Evolutionary conservation across 306 rosid species (phyloP), one percentile per base, ranked within the genome.

Genomic region (Aeschynomene evenia): DNA sequence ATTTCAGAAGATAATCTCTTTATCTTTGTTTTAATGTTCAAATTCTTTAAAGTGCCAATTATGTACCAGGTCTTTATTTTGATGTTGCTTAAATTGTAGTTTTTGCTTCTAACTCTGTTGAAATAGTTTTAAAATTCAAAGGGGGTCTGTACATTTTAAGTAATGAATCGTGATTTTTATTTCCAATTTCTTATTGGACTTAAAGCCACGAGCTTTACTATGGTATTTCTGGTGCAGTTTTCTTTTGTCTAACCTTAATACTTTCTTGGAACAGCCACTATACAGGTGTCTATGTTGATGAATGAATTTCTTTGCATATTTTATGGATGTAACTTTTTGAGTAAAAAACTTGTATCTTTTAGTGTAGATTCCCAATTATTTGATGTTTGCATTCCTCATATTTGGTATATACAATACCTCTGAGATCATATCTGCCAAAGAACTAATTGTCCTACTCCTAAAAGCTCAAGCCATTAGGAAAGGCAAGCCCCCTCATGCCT

Each of bases 1-100:
- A n/a, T 94, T 80, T 94, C 96, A 6, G 97, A 91, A 67, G 99
- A 94, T 72, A n/a, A n/a, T n/a, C n/a, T n/a, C n/a, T n/a, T n/a
- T n/a, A n/a, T n/a, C n/a, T 94, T 94, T 83, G 96, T 91, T 89
- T 76, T 91, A 67, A 68, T 88, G 73, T 94, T 94, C 85, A 94
- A 87, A 63, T 94, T 87, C 83, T 91, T 94, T 84, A 85, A 91
- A 85, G 97, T 94, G 79, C 99, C 97, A 43, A 45, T 63, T 26
- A 70, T 63, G 74, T 94, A 88, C 81, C 97, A 94, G 97, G n/a
- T n/a, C n/a, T n/a, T n/a, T n/a, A n/a, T n/a, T n/a, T n/a, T n/a
- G n/a, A n/a, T n/a, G n/a, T n/a, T n/a, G n/a, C n/a, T n/a, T n/a
- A n/a, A n/a, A n/a, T n/a, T n/a, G n/a, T n/a, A n/a, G n/a, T n/a